A percentile compares a stretch with the other conserved stretches of the same genome.
Conservation (phyloP, 495 filamentous ascomycete genomes). For the Parachaetomium inaequale region DNA sequence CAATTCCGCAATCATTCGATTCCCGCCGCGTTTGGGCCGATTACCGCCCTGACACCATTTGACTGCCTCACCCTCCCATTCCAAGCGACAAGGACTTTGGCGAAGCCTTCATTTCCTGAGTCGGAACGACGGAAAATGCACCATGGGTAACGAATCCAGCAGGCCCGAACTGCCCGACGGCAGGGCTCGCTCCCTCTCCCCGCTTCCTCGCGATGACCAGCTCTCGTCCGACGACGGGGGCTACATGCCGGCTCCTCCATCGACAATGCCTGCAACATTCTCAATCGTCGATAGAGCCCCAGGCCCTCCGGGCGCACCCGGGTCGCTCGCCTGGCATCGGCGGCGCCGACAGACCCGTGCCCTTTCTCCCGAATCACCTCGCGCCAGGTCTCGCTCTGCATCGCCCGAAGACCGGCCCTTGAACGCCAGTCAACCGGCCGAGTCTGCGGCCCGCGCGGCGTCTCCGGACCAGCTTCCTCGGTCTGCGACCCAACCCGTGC, state of each 20-base stretch:
- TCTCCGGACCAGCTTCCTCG: background rate
- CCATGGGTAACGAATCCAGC: constrained; percentile 16
- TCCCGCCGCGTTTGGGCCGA: background rate
- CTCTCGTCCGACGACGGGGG: background rate
- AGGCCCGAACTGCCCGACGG: background rate
- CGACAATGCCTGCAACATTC: constrained; percentile 12
- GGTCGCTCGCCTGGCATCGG: background rate
- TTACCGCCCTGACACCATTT: background rate
- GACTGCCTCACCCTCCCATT: background rate
- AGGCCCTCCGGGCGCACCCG: background rate
- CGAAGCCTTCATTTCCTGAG: background rate
- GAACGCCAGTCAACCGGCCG: constrained; percentile 1
- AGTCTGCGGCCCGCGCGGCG: background rate
- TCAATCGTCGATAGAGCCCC: background rate
- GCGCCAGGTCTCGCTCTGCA: background rate
- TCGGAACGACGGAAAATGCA: background rate
- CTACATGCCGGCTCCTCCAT: background rate
- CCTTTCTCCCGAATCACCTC: background rate
- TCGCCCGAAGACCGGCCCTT: background rate
- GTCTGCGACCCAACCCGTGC: constrained; percentile 2
- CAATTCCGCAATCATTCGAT: background rate
- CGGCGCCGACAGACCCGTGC: background rate
- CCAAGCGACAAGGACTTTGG: background rate
- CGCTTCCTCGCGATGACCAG: constrained; percentile 14
- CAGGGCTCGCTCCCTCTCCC: constrained; percentile 15